Evolutionary conservation across 2,329 filamentous ascomycete species (phyloP), one percentile per base, ranked within the genome.

Genomic region (Pyrenophora teres): DNA sequence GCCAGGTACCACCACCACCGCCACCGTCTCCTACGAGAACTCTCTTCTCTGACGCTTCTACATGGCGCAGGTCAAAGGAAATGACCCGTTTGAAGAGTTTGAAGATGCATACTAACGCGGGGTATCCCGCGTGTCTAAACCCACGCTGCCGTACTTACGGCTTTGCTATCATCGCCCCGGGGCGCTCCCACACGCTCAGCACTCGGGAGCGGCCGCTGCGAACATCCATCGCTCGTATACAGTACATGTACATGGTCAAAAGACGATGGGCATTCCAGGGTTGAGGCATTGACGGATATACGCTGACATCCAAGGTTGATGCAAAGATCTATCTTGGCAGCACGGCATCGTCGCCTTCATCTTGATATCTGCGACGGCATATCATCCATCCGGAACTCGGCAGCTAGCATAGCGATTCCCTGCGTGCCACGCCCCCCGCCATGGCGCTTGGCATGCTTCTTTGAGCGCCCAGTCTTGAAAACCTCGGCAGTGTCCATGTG

Each of bases 341-440:
- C 67, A 69, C 49, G 81, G 83, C 55, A 76, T 80, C 54, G 79
- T 78, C 40, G 67, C 79, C 57, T 61, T 77, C 39, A 67, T 70
- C 10, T 60, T 71, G 21, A 80, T 78, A 0, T 51, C 65, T 3
- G 57, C 70, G 38, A 81, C 76, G 10, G 74, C 77, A 16, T 74
- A 77, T 74, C 23, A 71, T 81, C 56, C 80, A 83, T 59, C 81
- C 81, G 27, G 27, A 30, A 30, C 27, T 10, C 27, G 27, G 27
- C 27, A 30, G 10, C 27, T 9, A 30, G 10, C 2, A 30, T 10
- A 12, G 27, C 27, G 9, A 30, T 30, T 12, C 27, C 27, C 27
- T 30, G 27, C 10, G 27, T 30, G 27, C 27, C 27, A 30, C 9
- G 10, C 10, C 27, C 27, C 10, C 27, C 27, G 27, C 27, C 60